A percentile compares a stretch with the other conserved stretches of the same genome.
phyloP scores from a whole-genome alignment of 2,329 filamentous ascomycete genomes.

The Monosporascus cannonballus region DNA sequence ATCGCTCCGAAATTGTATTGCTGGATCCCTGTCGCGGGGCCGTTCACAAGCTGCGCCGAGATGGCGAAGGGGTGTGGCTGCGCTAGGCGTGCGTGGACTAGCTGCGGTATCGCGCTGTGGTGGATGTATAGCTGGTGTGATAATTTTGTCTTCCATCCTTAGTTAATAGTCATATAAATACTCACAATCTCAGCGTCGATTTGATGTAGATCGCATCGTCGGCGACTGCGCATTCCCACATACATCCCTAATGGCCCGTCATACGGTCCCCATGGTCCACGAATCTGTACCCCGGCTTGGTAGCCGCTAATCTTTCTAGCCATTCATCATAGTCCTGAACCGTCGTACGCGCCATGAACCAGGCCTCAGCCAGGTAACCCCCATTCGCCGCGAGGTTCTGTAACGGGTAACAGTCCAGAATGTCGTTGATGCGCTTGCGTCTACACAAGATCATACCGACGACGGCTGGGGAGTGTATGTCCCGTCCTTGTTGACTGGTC shows the following conservation, averaged over 20 bases:
- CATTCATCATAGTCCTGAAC: slow-evolving; percentile 32
- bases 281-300: slow-evolving; percentile 30
- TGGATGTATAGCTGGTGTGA: slow-evolving; percentile 21
- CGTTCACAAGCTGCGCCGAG: slow-evolving; percentile 52
- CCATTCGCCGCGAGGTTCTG: slow-evolving; percentile 38
- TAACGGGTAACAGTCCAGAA: slow-evolving; percentile 40
- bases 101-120: slow-evolving; percentile 39
- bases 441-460: slow-evolving; percentile 42
- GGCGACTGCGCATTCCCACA: slow-evolving; percentile 25
- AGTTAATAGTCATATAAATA: not conserved
- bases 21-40: slow-evolving; percentile 45
- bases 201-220: slow-evolving; percentile 34
- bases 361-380: slow-evolving; percentile 37
- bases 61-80: slow-evolving; percentile 45
- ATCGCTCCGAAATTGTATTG: slow-evolving; percentile 48
- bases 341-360: slow-evolving; percentile 37
- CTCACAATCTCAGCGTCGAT: slow-evolving; percentile 41
- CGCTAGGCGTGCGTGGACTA: slow-evolving; percentile 45
- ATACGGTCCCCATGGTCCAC: slow-evolving; percentile 27
- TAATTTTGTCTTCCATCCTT: not conserved
- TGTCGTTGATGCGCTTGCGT: slow-evolving; percentile 35
- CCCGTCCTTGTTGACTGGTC: slow-evolving; percentile 7
- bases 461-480: slow-evolving; percentile 23
- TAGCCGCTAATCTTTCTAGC: slow-evolving; percentile 30
- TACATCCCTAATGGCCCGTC: slow-evolving; percentile 29